Evolutionary conservation across 768 basidiomycete species (phyloP).

Genomic region (Tubosaeta brunneosetosa): DNA sequence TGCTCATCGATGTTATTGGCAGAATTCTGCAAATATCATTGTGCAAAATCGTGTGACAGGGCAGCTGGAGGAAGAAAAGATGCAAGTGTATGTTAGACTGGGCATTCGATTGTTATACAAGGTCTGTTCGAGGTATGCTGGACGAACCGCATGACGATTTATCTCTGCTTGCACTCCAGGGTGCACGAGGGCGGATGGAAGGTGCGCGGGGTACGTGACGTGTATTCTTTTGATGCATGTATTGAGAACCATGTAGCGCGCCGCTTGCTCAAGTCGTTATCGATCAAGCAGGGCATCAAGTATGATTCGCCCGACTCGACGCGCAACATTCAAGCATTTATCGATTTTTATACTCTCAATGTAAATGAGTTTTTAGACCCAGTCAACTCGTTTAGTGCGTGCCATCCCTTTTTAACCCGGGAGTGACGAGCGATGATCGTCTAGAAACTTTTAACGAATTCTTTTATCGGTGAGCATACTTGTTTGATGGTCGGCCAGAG

Average conservation of each 20-base stretch:
- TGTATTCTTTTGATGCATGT: not conserved
- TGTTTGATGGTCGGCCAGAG: not conserved
- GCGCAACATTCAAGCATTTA: constrained; percentile 79
- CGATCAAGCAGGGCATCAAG: constrained; percentile 91
- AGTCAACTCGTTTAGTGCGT: constrained; percentile 74
- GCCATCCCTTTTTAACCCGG: not conserved
- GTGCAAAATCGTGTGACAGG: constrained; percentile 93
- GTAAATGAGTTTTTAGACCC: constrained; percentile 82
- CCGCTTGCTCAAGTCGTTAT: constrained; percentile 80
- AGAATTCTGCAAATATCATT: constrained; percentile 98
- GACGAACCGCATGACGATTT: not conserved
- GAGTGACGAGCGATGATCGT: not conserved
- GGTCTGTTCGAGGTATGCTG: constrained; percentile 31
- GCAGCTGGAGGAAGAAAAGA: constrained; percentile 95
- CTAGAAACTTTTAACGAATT: constrained; percentile 91
- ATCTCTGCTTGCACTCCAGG: constrained; percentile 36
- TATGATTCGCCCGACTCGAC: constrained; percentile 85
- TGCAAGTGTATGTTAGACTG: constrained; percentile 89
- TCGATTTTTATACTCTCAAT: constrained; percentile 85
- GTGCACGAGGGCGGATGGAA: constrained; percentile 84
- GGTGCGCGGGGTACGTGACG: constrained; percentile 65
- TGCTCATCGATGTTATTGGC: not conserved
- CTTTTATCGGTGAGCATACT: constrained; percentile 61
- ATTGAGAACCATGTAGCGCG: constrained; percentile 15
- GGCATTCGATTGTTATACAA: constrained; percentile 93